Percentiles rank a stretch among this genome's conserved stretches.
These are phyloP conservation scores for Acacia acuminata DNA, from an alignment of 306 rosid species.

Conservation along the genomic window DNA sequence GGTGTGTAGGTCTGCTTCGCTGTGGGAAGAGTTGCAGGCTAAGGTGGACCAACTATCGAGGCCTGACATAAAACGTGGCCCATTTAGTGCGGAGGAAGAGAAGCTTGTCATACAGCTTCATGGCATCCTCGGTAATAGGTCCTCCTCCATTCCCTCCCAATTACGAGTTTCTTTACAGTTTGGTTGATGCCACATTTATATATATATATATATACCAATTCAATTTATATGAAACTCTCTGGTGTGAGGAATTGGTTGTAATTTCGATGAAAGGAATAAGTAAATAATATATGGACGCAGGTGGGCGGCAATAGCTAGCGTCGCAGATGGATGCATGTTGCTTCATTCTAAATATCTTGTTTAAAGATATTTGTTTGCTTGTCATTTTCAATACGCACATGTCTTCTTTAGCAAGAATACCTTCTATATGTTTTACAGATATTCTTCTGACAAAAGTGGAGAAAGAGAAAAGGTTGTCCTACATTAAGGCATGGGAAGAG, in stretches of 20 bases:
- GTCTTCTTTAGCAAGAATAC: conserved; percentile 6
- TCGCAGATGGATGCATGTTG: too few species aligned
- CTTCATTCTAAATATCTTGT: neutral
- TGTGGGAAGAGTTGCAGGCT: conserved; percentile 99
- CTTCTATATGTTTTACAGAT: conserved; percentile 60
- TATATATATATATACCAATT: too few species aligned
- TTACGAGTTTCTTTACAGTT: too few species aligned
- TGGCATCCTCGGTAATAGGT: conserved; percentile 96
- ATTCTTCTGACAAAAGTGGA: conserved; percentile 77
- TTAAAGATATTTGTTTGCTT: neutral
- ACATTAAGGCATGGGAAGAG: conserved; percentile 95
- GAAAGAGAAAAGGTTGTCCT: conserved; percentile 71
- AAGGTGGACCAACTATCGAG: conserved; percentile 93
- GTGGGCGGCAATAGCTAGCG: too few species aligned
- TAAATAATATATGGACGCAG: too few species aligned
- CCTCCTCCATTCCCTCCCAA: neutral
- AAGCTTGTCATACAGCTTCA: conserved; percentile 93
- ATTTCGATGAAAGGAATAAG: too few species aligned
- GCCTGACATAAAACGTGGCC: conserved; percentile 95
- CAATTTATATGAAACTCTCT: too few species aligned
- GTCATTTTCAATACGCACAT: neutral
- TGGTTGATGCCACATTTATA: too few species aligned
- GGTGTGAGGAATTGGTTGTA: too few species aligned
- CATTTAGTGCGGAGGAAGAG: conserved; percentile 79
- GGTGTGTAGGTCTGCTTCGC: conserved; percentile 71